Base-by-base conservation (phyloP, 192 early-diverging fungal species). In the Coemansia sp. region DNA sequence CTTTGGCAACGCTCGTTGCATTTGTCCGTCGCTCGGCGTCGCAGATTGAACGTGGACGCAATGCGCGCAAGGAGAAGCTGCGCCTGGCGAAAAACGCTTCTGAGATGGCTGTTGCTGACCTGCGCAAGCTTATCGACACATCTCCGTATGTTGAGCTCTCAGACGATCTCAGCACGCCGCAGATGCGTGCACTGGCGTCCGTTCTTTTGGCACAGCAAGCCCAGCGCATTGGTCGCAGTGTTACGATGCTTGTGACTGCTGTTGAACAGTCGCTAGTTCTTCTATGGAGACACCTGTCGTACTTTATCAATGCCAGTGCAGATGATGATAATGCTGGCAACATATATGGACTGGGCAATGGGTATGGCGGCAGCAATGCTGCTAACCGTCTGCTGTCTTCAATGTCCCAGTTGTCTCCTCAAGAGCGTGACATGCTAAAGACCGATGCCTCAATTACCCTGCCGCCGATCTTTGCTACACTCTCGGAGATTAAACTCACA, bases 231-330 rank as follows among this genome's bases (percentile, higher is more conserved):
- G 49, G 26, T 8, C 82, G 84, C 19, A 65, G 80, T 52, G 52
- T 67, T 7, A 68, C 71, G 0, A 83, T 85, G 55, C 72, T 85
- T 69, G 84, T 82, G 57, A 56, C 81, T 8, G 61, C 76, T n/a
- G 62, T 88, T 9, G 86, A 89, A 69, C 82, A 85, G 61, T 78
- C 87, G 0, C 69, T 91, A 41, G 84, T 90, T 41, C 74, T 93
- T 69, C 65, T 91, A 61, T 93, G 91, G 91, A 83, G 89, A 5
- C 91, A 93, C 66, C 71, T 93, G 61, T 82, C 88, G 42, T 87
- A 85, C 63, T 91, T 75, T 58, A 60, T 68, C 41, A 49, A 48
- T 37, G 22, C 39, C 6, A 52, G 41, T 3, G 37, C 37, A 6
- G 56, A 41, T 16, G 54, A 61, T 5, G n/a, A 37, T 15, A 57